Evolutionary conservation across 2,329 filamentous ascomycete genomes (phyloP).

Genomic region (Penicillium hordei): DNA sequence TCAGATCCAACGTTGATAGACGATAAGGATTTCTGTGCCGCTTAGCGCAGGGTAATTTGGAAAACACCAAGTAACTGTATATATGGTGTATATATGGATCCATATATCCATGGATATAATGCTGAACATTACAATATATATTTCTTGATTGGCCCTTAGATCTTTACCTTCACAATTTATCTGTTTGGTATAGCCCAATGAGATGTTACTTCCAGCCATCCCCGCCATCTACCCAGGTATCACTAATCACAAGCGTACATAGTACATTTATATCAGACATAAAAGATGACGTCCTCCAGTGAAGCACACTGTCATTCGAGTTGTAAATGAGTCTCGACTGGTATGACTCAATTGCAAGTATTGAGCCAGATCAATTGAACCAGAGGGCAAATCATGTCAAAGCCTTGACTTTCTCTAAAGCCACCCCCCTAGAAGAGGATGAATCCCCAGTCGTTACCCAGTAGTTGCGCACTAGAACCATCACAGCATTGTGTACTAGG

Average conservation of each 20-base stretch:
- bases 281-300: background rate
- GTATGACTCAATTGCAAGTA: background rate
- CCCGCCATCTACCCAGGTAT: background rate
- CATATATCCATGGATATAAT: background rate
- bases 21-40: slow-evolving; percentile 10
- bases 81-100: background rate
- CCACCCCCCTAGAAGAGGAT: background rate
- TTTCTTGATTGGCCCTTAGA: background rate
- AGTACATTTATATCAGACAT: background rate
- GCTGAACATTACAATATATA: background rate
- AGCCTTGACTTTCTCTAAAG: background rate
- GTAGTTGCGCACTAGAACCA: background rate
- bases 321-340: background rate
- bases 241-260: background rate
- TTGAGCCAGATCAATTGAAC: background rate
- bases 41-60: background rate
- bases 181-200: background rate
- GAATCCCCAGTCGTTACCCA: background rate
- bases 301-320: background rate
- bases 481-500: background rate
- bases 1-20: slow-evolving; percentile 3
- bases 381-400: background rate
- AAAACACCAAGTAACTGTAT: background rate
- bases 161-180: background rate
- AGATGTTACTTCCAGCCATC: background rate